Base-by-base conservation (phyloP, 129 eudicot species). In the Mikania micrantha region DNA sequence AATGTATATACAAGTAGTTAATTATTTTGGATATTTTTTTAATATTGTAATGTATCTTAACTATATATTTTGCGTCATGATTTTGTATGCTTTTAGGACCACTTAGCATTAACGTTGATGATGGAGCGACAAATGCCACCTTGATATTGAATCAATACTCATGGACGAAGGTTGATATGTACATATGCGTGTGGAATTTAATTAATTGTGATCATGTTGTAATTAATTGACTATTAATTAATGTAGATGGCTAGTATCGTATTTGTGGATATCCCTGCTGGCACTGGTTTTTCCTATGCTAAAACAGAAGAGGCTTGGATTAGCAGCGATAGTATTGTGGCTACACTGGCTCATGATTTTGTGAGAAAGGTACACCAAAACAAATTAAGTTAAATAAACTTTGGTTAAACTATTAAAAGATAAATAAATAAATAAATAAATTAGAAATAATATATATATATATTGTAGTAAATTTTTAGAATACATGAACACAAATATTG, bases 151-250 rank as follows among this genome's bases (percentile, higher is more conserved):
- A 69, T 40, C 70, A 77, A 66, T 40, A 82, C 72, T 60, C 87
- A 15, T 82, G 87, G 87, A 78, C 84, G 21, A 75, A 78, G 80
- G 86, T 82, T 15, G 9, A 32, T 45, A 25, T 63, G 24, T 6
- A n/a, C n/a, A n/a, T n/a, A n/a, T n/a, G n/a, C n/a, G n/a, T n/a
- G n/a, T n/a, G n/a, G n/a, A n/a, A n/a, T n/a, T n/a, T n/a, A n/a
- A n/a, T n/a, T n/a, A n/a, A n/a, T n/a, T n/a, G n/a, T n/a, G n/a
- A 52, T 52, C 9, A 20, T 52, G 29, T 52, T 21, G 59, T 21
- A 20, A n/a, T 9, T 2, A 21, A 21, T 21, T 52, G 10, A 22
- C 8, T 21, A 0, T 1, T 52, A 0, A 52, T n/a, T 41, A 60
- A 11, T 34, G 66, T 49, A 78, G 82, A 44, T 57, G 25, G 77